Evolutionary conservation across 441 rosid genomes (phyloP), one percentile per base, ranked within the genome.

Genomic region (Populus hybrid): DNA sequence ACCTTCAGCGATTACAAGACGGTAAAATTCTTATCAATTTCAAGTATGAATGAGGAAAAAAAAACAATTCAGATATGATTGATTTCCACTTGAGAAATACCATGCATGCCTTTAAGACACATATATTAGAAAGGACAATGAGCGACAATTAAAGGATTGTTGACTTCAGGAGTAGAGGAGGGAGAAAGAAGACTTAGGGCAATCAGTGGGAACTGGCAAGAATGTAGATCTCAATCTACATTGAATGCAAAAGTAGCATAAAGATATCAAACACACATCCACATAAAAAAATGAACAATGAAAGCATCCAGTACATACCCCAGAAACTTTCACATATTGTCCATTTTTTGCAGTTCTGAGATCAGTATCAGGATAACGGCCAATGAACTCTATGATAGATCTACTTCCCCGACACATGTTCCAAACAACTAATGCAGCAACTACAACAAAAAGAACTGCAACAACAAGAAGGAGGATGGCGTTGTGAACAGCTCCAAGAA

Each of bases 271-370:
- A 64, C 11, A 72, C 14, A 24, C 26, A 30, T 40, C 5, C 50
- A 10, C 4, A 3, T 74, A 18, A 9, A 28, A 20, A n/a, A 24
- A 3, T 10, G 16, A 40, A 40, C 16, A 40, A 10, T 10, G 68
- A 75, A 73, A 42, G 76, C 11, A 20, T 42, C 32, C 18, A 36
- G 73, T 14, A 73, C 92, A 74, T 93, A 94, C 97, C 93, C 97
- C 97, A 32, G 97, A 88, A 84, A 94, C 87, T 87, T 94, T 93
- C 82, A 94, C 97, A 71, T 80, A 89, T 83, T 94, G 95, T 10
- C 98, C 97, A 82, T 92, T 94, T 79, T 92, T 90, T 42, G 97
- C 97, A 74, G 89, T 91, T 83, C 96, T 81, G 67, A 92, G 92
- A 76, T 92, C 97, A 69, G 94, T 86, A 83, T 94, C 96, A 21